phyloP scores from a whole-genome alignment of 148 eudicot genomes.

The Silene latifolia region DNA sequence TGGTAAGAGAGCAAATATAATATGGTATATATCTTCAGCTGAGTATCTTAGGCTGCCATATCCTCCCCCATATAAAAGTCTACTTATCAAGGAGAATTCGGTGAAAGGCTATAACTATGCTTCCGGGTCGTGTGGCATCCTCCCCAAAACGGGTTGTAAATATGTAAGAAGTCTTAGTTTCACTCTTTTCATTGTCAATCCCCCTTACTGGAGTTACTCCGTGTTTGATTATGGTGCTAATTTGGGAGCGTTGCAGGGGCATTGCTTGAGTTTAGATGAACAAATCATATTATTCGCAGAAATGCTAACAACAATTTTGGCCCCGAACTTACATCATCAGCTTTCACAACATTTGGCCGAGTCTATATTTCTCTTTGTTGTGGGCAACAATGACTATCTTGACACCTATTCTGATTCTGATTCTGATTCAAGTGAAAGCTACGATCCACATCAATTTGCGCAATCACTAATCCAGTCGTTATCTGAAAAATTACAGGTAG shows the following conservation, averaged over 20 bases:
- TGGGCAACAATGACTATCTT: slow-evolving; percentile 50
- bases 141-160: slow-evolving; percentile 38
- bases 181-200: neutral
- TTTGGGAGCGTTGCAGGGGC: slow-evolving; percentile 32
- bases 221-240: no score
- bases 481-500: slow-evolving; percentile 31
- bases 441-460: slow-evolving; percentile 35
- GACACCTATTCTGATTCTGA: neutral
- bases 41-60: slow-evolving; percentile 60
- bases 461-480: slow-evolving; percentile 28
- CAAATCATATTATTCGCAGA: slow-evolving; percentile 38
- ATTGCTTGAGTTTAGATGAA: slow-evolving; percentile 46
- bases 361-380: slow-evolving; percentile 35
- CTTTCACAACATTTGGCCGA: slow-evolving; percentile 30
- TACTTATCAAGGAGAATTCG: neutral
- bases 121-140: slow-evolving; percentile 53
- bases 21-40: slow-evolving; percentile 26
- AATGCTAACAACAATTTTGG: slow-evolving; percentile 28
- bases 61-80: slow-evolving; percentile 36
- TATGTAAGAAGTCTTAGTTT: slow-evolving; percentile 23
- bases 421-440: slow-evolving; percentile 16
- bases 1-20: no score
- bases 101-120: slow-evolving; percentile 56
- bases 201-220: neutral
- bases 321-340: slow-evolving; percentile 5